phyloP scores from a whole-genome alignment of 2,329 filamentous ascomycete genomes.

The Ophiosphaerella narmari region DNA sequence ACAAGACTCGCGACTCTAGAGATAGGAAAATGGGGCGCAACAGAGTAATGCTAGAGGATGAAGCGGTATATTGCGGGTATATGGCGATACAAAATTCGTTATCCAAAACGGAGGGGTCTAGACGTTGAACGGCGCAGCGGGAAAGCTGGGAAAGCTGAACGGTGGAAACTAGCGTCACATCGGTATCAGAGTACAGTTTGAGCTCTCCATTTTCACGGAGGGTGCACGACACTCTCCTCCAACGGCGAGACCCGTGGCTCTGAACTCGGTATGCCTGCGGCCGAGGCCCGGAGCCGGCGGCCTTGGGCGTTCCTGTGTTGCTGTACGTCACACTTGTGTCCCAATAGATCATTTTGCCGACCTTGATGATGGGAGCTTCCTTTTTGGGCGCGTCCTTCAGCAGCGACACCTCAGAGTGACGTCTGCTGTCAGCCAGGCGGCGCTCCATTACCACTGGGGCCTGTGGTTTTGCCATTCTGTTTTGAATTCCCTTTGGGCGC shows the following conservation, averaged over 20 bases:
- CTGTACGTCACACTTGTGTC: constrained; percentile 67
- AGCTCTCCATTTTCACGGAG: constrained; percentile 94
- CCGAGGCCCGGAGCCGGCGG: constrained; percentile 38
- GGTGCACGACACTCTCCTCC: constrained; percentile 89
- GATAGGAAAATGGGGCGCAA: constrained; percentile 89
- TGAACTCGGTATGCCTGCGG: constrained; percentile 61
- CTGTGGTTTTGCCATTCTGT: constrained; percentile 59
- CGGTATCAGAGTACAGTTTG: constrained; percentile 85
- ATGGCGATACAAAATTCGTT: constrained; percentile 94
- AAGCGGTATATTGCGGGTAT: constrained; percentile 86
- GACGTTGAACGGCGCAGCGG: constrained; percentile 84
- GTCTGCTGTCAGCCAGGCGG: constrained; percentile 47
- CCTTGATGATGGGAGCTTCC: constrained; percentile 87
- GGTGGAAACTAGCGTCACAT: constrained; percentile 77
- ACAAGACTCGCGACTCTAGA: constrained; percentile 83
- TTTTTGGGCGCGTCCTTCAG: constrained; percentile 70
- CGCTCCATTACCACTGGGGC: constrained; percentile 44
- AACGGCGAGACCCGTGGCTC: constrained; percentile 65
- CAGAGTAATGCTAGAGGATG: constrained; percentile 72
- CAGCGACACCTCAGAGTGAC: constrained; percentile 56
- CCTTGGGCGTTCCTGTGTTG: constrained; percentile 47
- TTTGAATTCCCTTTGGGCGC: constrained; percentile 61
- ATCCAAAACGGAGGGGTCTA: constrained; percentile 88
- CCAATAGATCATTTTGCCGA: constrained; percentile 68
- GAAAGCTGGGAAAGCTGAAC: constrained; percentile 89